Base-by-base conservation (phyloP, 352 stramenopile genomes). In the Pythium aphanidermatum region DNA sequence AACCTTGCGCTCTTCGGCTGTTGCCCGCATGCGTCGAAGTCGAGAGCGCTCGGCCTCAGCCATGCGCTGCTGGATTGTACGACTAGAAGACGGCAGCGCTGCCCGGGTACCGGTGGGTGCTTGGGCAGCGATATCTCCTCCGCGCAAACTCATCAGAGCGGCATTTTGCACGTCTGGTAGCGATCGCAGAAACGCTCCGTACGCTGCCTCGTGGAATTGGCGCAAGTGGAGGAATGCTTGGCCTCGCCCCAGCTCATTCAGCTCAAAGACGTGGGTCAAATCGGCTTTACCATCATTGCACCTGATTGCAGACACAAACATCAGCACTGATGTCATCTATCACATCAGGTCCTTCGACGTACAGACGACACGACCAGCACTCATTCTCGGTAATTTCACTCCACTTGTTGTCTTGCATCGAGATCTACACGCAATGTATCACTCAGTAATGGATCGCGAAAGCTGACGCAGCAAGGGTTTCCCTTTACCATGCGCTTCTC, bases 321-420 rank as follows among this genome's bases (percentile, higher is more conserved):
- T n/a, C n/a, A n/a, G n/a, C n/a, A n/a, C n/a, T n/a, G n/a, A n/a
- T n/a, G n/a, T n/a, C n/a, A 46, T 5, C 49, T 13, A 28, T 23
- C 30, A 30, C 23, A 23, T 39, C 35, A 6, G 44, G 7, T 5
- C 28, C 13, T 17, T 29, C 5, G 24, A 40, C 64, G 21, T 58
- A 85, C 71, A 80, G 38, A 29, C 68, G 74, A 28, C 77, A 89
- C 4, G 70, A 81, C 77, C 77, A 89, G 61, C 70, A 85, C 48
- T 86, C 77, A 16, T 58, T 57, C 47, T 89, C 77, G 2, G 60
- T 75, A 50, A 89, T 89, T 51, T 89, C 77, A 16, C 77, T 83
- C 77, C 77, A 86, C 57, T 83, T 82, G 52, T 89, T 89, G 58
- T 89, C 77, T 58, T 89, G 77, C 77, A 89, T 86, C 2, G 77